These are phyloP conservation scores for Paraphoma chrysanthemicola DNA, from an alignment of 2,329 filamentous ascomycete genomes.

Conservation along the genomic window DNA sequence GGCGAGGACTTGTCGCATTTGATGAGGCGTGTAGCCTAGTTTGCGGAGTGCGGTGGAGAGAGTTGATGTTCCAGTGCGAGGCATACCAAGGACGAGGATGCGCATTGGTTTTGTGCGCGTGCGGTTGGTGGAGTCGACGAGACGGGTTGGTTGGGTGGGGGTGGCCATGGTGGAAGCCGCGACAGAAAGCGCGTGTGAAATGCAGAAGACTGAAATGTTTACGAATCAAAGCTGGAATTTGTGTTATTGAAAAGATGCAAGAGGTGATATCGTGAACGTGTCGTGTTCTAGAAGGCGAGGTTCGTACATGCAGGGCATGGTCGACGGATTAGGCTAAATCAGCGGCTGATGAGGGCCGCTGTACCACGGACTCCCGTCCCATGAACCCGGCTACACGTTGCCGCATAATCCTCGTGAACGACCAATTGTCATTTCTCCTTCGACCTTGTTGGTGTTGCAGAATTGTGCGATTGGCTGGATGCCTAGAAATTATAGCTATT, in stretches of 20 bases:
- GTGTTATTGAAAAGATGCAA: neutral
- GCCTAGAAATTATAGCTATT: too few species aligned
- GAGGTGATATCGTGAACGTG: conserved; percentile 4
- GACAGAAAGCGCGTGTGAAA: neutral
- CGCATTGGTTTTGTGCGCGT: conserved; percentile 74
- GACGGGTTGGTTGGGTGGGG: conserved; percentile 40
- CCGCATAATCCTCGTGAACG: too few species aligned
- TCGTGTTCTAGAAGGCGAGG: conserved; percentile 1
- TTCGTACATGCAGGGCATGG: conserved; percentile 1
- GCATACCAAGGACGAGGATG: conserved; percentile 72
- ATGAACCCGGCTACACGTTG: neutral
- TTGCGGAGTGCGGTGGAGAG: conserved; percentile 50
- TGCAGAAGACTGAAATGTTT: too few species aligned
- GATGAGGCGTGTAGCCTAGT: conserved; percentile 44
- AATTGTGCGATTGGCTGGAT: too few species aligned
- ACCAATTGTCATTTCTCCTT: too few species aligned
- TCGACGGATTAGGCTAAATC: conserved; percentile 34
- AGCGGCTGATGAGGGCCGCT: conserved; percentile 8
- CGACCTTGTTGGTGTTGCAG: too few species aligned
- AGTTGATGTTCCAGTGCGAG: conserved; percentile 73
- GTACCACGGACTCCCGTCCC: neutral
- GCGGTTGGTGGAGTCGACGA: conserved; percentile 70
- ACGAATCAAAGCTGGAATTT: conserved; percentile 36
- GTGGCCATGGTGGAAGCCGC: neutral
- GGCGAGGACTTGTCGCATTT: conserved; percentile 30